Conservation (phyloP, 768 basidiomycete genomes). For the Xerocomellus dryophilus region DNA sequence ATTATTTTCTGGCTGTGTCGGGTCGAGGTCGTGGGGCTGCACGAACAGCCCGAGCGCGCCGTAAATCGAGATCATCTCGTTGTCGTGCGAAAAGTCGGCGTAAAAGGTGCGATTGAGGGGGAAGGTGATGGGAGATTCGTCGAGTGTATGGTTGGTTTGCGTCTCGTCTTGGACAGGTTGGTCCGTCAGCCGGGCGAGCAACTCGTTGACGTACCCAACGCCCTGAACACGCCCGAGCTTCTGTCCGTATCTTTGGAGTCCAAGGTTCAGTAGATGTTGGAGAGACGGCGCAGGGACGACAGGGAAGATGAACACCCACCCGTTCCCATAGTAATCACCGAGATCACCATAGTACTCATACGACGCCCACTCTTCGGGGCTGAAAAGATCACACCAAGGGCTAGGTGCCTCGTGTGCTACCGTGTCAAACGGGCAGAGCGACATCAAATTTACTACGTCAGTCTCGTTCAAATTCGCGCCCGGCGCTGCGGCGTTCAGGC, state of each 20-base stretch:
- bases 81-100: slow-evolving; percentile 84
- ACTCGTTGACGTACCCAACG: slow-evolving; percentile 83
- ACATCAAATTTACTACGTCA: slow-evolving; percentile 60
- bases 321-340: slow-evolving; percentile 71
- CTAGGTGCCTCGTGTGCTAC: slow-evolving; percentile 46
- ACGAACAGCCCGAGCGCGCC: slow-evolving; percentile 51
- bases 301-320: slow-evolving; percentile 36
- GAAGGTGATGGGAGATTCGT: slow-evolving; percentile 61
- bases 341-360: slow-evolving; percentile 71
- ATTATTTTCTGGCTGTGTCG: slow-evolving; percentile 5
- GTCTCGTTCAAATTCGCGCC: slow-evolving; percentile 53
- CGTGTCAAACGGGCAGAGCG: slow-evolving; percentile 75
- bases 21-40: slow-evolving; percentile 30
- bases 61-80: slow-evolving; percentile 75
- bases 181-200: slow-evolving; percentile 71
- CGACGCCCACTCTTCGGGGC: slow-evolving; percentile 50
- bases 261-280: neutral
- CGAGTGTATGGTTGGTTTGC: slow-evolving; percentile 74
- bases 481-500: slow-evolving; percentile 57
- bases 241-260: slow-evolving; percentile 55
- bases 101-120: slow-evolving; percentile 65
- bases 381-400: slow-evolving; percentile 69
- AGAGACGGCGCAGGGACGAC: too few relatives aligned
- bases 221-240: slow-evolving; percentile 69
- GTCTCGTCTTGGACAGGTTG: slow-evolving; percentile 63